Evolutionary conservation across 1,284 basidiomycete genomes (phyloP), one percentile per base, ranked within the genome.

Genomic region (Stygiomarasmius scandens): DNA sequence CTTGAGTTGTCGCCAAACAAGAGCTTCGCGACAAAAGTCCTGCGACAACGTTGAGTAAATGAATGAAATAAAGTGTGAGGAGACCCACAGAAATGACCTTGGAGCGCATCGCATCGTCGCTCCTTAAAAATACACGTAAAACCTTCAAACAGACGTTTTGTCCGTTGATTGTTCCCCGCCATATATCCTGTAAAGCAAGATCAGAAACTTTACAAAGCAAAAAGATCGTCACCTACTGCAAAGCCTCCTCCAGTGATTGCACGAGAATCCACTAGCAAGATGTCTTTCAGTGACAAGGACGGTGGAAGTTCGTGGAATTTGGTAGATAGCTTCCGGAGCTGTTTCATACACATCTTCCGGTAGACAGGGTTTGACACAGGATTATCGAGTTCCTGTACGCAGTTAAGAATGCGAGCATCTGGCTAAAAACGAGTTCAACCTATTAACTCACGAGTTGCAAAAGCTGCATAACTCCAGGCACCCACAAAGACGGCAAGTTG

Each of bases 241-340:
- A 71, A 69, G 67, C 74, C 69, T 70, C 72, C 66, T 71, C 55
- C 41, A 12, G 29, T 32, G 32, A 24, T 24, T 19, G 49, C 49
- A 9, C 6, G 5, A 41, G 4, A 12, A 41, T 36, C 19, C 22
- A 36, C 34, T 8, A 12, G n/a, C n/a, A 4, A 5, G 22, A 52
- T 19, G 12, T 52, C 22, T 38, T 22, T 23, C 29, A 41, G 19
- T 22, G 38, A 38, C 9, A 52, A 32, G 38, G 49, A 52, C 16
- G 49, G 49, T 4, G 49, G 49, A 12, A 52, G 34, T 11, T 36
- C 49, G 11, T 52, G 49, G 22, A 36, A 38, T 38, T n/a, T 36
- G 11, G 12, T 32, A 20, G 49, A 32, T n/a, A 52, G 34, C 20
- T 38, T 58, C 49, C 34, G 58, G 4, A 52, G 20, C n/a, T 36